phyloP scores from a whole-genome alignment of 2,329 filamentous ascomycete genomes.

The Neofusicoccum sp. region DNA sequence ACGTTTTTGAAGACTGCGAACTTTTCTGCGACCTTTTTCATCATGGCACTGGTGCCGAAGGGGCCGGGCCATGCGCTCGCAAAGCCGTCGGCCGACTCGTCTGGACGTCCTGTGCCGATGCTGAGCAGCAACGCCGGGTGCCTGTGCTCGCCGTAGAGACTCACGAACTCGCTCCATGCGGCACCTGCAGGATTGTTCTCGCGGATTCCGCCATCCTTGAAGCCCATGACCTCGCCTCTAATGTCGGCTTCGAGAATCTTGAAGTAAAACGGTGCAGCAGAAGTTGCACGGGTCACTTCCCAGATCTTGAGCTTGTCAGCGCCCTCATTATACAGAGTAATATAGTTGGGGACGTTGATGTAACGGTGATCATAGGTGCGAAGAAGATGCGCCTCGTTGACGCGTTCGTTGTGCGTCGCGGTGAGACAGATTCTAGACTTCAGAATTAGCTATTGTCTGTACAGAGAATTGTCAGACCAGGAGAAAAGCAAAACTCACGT shows the following conservation, averaged over 20 bases:
- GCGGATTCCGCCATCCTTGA: conserved; percentile 55
- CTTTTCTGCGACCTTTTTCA: conserved; percentile 52
- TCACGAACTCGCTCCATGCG: conserved; percentile 51
- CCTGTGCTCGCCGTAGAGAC: conserved; percentile 46
- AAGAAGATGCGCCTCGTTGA: conserved; percentile 52
- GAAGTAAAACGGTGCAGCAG: conserved; percentile 57
- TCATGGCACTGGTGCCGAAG: conserved; percentile 42
- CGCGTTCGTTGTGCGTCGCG: conserved; percentile 50
- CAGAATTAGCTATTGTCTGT: not conserved
- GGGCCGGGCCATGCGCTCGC: conserved; percentile 50
- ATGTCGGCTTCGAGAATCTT: conserved; percentile 51
- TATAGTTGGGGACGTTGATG: conserved; percentile 45
- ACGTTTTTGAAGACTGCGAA: conserved; percentile 53
- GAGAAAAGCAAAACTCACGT: conserved; percentile 30
- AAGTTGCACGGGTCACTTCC: conserved; percentile 56
- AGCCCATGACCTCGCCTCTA: conserved; percentile 41
- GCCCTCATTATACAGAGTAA: conserved; percentile 52
- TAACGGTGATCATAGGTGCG: conserved; percentile 54
- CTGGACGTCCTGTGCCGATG: conserved; percentile 51
- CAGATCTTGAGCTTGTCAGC: conserved; percentile 52
- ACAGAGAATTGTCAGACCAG: not conserved
- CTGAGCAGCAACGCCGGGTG: conserved; percentile 50
- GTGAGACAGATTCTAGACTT: conserved; percentile 48
- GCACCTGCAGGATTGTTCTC: conserved; percentile 55
- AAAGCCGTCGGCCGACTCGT: conserved; percentile 50